Percentiles rank a stretch among this genome's conserved stretches.
phyloP scores from a whole-genome alignment of 495 filamentous ascomycete species.

The Penicillium goetzii region DNA sequence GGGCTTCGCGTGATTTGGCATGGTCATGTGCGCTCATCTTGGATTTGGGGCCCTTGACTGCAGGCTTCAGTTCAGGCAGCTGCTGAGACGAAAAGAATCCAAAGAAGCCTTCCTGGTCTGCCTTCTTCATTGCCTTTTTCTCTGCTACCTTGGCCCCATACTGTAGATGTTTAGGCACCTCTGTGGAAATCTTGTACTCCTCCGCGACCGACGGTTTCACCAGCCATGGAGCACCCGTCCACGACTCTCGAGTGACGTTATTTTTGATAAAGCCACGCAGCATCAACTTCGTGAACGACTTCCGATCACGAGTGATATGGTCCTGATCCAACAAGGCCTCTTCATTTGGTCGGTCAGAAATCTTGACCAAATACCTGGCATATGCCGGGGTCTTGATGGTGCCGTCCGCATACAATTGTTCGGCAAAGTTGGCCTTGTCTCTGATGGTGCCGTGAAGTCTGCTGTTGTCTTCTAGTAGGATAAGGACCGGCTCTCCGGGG shows the following conservation, averaged over 20 bases:
- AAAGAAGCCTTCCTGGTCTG: conserved; percentile 57
- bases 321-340: conserved; percentile 80
- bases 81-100: conserved; percentile 58
- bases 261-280: conserved; percentile 94
- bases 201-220: conserved; percentile 86
- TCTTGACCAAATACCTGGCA: conserved; percentile 78
- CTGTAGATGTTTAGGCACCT: conserved; percentile 80
- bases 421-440: conserved; percentile 81
- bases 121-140: conserved; percentile 76
- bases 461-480: conserved; percentile 69
- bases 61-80: conserved; percentile 79
- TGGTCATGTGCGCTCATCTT: conserved; percentile 55
- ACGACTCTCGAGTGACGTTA: conserved; percentile 85
- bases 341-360: conserved; percentile 68
- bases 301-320: conserved; percentile 84
- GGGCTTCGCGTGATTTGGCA: conserved; percentile 50
- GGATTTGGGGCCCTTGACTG: conserved; percentile 74
- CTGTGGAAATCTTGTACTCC: conserved; percentile 79
- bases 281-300: conserved; percentile 93
- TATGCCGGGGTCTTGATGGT: conserved; percentile 65
- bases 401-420: conserved; percentile 64
- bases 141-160: conserved; percentile 79
- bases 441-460: conserved; percentile 77
- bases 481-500: conserved; percentile 83
- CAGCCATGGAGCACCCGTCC: conserved; percentile 93